Evolutionary conservation across 192 early-diverging fungal genomes (phyloP).

Genomic region (Pilaira anomala): DNA sequence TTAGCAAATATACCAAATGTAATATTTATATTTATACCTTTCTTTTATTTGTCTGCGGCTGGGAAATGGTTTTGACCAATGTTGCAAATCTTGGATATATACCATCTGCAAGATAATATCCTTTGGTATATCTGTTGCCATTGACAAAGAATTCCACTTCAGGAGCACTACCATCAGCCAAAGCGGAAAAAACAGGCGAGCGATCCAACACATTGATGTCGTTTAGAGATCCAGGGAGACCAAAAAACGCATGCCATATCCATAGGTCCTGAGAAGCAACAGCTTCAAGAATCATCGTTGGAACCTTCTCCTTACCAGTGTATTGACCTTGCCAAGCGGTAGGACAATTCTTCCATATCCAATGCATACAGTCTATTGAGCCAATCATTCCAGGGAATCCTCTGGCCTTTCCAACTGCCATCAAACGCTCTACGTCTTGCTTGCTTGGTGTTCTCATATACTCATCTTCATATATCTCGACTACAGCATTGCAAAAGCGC

Average conservation of each 20-base stretch:
- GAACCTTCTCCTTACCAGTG: conserved; percentile 9
- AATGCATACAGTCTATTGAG: conserved; percentile 32
- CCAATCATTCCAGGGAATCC: conserved; percentile 34
- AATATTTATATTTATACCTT: not conserved
- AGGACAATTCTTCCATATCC: not conserved
- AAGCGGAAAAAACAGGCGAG: not conserved
- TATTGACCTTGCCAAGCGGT: conserved; percentile 6
- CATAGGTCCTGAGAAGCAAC: conserved; percentile 24
- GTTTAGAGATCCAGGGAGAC: conserved; percentile 21
- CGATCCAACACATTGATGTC: conserved; percentile 24
- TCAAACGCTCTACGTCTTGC: too few species aligned
- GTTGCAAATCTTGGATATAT: too few species aligned
- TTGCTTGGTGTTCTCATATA: not conserved
- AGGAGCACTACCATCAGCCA: not conserved
- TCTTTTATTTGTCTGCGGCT: not conserved
- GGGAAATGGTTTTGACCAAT: not conserved
- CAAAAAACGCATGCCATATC: conserved; percentile 34
- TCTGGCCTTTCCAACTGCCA: too few species aligned
- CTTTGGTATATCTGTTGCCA: not conserved
- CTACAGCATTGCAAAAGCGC: not conserved
- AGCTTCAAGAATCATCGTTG: conserved; percentile 27
- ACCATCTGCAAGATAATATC: not conserved
- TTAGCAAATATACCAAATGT: not conserved
- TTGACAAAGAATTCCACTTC: not conserved
- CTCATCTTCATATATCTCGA: not conserved